Evolutionary conservation across 2,329 filamentous ascomycete species (phyloP), one percentile per base, ranked within the genome.

Genomic region (Neurospora crassa): DNA sequence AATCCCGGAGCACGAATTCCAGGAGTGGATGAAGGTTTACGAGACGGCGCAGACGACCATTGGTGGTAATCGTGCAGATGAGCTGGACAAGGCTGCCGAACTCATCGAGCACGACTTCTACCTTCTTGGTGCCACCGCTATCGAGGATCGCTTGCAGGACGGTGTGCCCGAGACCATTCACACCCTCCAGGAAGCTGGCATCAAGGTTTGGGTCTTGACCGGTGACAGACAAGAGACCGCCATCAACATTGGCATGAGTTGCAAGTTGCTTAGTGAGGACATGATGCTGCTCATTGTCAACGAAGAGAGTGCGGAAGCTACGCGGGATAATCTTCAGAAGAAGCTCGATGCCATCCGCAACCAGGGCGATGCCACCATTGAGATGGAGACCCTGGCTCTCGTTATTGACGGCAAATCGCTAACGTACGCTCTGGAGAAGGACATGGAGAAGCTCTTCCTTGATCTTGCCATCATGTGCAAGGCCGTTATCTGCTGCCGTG

Each of bases 181-280:
- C 80, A 99, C 96, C 0, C 85, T 99, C 40, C 96, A 99, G 81
- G 92, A 94, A 74, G 96, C 96, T 34, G 95, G 94, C 70, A 98
- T 99, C 85, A 99, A 99, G 82, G 91, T 99, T 70, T 99, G 96
- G 96, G 96, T 99, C 24, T 82, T 99, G 80, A 99, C 96, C 47
- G 96, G 96, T 77, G 96, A 99, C 84, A 89, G 96, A 77, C 96
- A 99, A 82, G 96, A 99, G 82, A 99, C 96, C 40, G 96, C 96
- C 71, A 99, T 99, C 87, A 99, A 99, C 80, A 99, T 99, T 76
- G 96, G 96, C 74, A 99, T 99, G 96, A 97, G 94, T 80, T 99
- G 96, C 83, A 98, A 98, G 83, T 87, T 99, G 68, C 93, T 99
- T 73, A 97, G 94, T 75, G 96, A 99, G 81, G 96, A 99, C 77